Conservation (phyloP, 2,329 filamentous ascomycete species). For the Claviceps monticola region DNA sequence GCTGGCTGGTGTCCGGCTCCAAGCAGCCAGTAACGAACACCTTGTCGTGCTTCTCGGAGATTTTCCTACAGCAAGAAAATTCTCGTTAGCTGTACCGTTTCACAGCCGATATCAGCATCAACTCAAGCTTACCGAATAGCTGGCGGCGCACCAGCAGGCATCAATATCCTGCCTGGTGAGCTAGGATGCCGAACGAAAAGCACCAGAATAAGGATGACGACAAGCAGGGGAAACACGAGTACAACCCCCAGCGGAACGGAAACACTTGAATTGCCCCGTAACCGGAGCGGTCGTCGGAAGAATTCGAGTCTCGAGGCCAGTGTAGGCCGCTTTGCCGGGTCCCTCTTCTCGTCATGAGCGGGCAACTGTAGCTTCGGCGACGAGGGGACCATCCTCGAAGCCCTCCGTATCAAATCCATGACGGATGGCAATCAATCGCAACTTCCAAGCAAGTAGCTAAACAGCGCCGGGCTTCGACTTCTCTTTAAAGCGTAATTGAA, state of each 20-base stretch:
- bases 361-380: constrained; percentile 29
- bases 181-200: constrained; percentile 81
- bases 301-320: constrained; percentile 52
- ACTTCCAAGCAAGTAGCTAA: neutral
- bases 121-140: constrained; percentile 58
- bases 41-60: constrained; percentile 93
- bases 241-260: constrained; percentile 88
- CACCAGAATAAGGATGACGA: constrained; percentile 79
- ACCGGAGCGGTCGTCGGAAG: constrained; percentile 70
- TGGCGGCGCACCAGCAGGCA: constrained; percentile 78
- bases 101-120: neutral
- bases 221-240: constrained; percentile 80
- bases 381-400: constrained; percentile 34
- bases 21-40: constrained; percentile 87
- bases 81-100: neutral
- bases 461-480: neutral
- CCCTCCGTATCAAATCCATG: constrained; percentile 47
- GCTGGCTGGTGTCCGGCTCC: constrained; percentile 62
- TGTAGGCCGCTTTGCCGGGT: constrained; percentile 23
- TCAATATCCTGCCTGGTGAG: constrained; percentile 67
- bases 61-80: constrained; percentile 50
- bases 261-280: constrained; percentile 83
- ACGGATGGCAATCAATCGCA: constrained; percentile 8
- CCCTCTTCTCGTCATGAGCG: constrained; percentile 36
- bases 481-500: neutral